Base-by-base conservation (phyloP, 2,329 filamentous ascomycete species). In the Cercospora sp. region DNA sequence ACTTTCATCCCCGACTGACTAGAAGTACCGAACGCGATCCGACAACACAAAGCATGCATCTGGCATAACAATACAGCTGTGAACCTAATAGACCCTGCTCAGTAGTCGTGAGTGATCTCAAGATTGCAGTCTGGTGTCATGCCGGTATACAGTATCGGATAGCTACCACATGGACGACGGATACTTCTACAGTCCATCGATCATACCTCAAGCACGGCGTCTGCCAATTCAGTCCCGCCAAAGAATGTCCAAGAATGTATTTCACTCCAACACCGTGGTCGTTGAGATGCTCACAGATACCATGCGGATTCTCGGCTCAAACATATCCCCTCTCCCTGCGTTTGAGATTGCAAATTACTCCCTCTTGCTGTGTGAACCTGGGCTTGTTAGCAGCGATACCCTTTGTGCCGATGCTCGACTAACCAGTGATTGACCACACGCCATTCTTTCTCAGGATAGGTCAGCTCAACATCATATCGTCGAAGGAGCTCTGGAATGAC, bases 401-500 rank as follows among this genome's bases (percentile, higher is more conserved):
- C 9, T 59, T 16, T 13, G 30, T 21, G 16, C 28, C 30, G 49
- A 28, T 3, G 28, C 32, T 18, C n/a, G 18, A 59, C 28, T 13
- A 2, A 59, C 55, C 55, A 59, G 32, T 59, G 55, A 24, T 59
- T 59, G 32, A 59, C 55, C 5, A 59, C 55, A 37, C 32, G 55
- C 55, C 55, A 59, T 37, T 59, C 32, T n/a, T 37, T 37, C 30
- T 21, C 30, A 5, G 30, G 30, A 24, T 59, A 5, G 10, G n/a
- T 37, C 3, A 59, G 30, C 30, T 59, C 55, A 8, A 37, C 16
- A 32, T 7, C n/a, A 16, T 34, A 21, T 10, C 28, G 55, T 59
- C 55, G 55, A 32, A 59, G 55, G 7, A 59, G 55, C n/a, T 59
- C 55, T n/a, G 55, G 55, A 37, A 59, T 59, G 9, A 59, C 28